Base-by-base conservation (phyloP, 768 basidiomycete genomes). In the Tulasnella sp. region DNA sequence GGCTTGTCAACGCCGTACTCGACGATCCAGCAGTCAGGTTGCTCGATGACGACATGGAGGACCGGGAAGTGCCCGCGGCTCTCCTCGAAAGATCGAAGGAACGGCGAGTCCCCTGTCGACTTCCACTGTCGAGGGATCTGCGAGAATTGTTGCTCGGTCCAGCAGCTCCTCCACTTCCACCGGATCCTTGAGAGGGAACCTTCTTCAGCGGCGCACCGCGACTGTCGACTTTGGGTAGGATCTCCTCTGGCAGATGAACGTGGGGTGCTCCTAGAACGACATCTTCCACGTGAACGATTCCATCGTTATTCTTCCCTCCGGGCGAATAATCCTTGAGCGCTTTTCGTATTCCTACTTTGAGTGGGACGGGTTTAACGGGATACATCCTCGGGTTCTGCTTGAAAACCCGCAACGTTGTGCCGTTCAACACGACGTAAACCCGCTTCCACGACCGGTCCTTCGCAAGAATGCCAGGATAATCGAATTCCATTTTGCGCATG, bases 401-500 rank as follows among this genome's bases (percentile, higher is more conserved):
- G 84, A 94, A 95, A 79, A 98, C 88, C 82, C 90, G 89, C 84
- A 99, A 91, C 81, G 88, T 87, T n/a, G 98, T 98, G 71, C 98
- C 98, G 83, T 98, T 95, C 38, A 99, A 86, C 82, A 97, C 93
- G 83, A 95, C 94, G 81, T 96, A 88, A 75, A 93, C 91, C 74
- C 94, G 88, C 80, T 94, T 90, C 98, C 98, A 99, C 83, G 95
- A 94, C 71, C 98, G 88, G 84, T 99, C 97, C 84, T 88, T 90
- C 9, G 97, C 92, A 84, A 97, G 94, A 2, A 94, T 87, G 9
- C 96, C 96, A 0, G 96, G 95, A 16, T 88, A 85, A 5, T 86
- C 87, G 84, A 99, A 99, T 87, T 99, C 98, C 91, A 96, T 90
- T 88, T 99, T 99, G 72, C 94, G 90, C 1, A 93, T 93, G 87